These are phyloP conservation scores for Acanthamoeba quina DNA, from an alignment of 208 protist species.

Conservation along the genomic window DNA sequence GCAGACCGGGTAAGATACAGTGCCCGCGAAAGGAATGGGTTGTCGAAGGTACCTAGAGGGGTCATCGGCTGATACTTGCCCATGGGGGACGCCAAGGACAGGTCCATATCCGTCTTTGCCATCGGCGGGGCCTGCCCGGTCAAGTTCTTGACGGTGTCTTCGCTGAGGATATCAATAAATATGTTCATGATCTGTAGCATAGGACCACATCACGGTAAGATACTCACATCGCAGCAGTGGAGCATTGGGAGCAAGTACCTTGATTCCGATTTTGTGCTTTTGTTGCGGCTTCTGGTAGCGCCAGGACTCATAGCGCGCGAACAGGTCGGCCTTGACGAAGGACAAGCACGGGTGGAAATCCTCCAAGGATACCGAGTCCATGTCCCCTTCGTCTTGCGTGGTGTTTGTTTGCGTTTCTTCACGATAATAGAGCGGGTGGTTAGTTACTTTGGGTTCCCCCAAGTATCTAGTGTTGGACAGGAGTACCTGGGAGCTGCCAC, in stretches of 20 bases:
- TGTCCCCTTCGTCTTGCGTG: not conserved
- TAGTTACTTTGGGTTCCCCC: not conserved
- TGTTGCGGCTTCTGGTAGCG: not conserved
- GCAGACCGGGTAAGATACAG: not conserved
- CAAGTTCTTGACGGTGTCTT: not conserved
- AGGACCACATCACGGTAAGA: not conserved
- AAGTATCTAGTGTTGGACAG: too few species aligned
- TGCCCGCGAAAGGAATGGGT: not conserved
- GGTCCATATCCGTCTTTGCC: not conserved
- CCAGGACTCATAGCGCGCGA: slow-evolving; percentile 24
- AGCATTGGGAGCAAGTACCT: not conserved
- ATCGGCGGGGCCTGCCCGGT: not conserved
- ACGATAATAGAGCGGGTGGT: not conserved
- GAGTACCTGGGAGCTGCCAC: slow-evolving; percentile 3
- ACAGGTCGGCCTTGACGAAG: slow-evolving; percentile 38
- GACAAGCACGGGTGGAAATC: slow-evolving; percentile 38
- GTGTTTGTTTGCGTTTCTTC: not conserved
- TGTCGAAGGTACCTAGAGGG: not conserved
- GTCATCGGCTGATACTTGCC: not conserved
- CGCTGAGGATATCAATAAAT: slow-evolving; percentile 61
- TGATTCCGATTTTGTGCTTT: slow-evolving; percentile 40
- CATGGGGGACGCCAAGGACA: not conserved
- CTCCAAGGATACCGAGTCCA: not conserved
- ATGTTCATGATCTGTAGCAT: slow-evolving; percentile 36
- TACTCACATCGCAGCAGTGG: not conserved